Evolutionary conservation across 768 basidiomycete species (phyloP).

Genomic region (Collybia sordida): DNA sequence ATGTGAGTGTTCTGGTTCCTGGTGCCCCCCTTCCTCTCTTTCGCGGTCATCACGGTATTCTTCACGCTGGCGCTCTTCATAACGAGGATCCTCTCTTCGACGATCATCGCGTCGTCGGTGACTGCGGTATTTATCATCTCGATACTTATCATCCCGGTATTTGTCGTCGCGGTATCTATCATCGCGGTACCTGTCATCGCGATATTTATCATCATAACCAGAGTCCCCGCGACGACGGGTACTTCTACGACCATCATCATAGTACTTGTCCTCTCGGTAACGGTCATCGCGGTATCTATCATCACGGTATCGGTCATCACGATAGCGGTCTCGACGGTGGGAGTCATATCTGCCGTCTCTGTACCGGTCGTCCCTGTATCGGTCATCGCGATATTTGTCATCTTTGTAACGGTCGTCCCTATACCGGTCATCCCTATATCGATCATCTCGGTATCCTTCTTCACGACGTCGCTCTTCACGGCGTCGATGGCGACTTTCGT

Average conservation of each 20-base stretch:
- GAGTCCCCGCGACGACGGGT: slow-evolving; percentile 5
- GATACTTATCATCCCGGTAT: neutral
- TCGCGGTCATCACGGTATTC: neutral
- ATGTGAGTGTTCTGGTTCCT: neutral
- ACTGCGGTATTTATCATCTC: too few relatives aligned
- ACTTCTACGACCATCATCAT: slow-evolving; percentile 6
- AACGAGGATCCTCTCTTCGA: neutral
- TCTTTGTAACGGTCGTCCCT: slow-evolving; percentile 3
- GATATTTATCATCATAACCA: slow-evolving; percentile 5
- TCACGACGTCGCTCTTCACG: slow-evolving; percentile 7
- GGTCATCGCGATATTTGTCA: slow-evolving; percentile 5
- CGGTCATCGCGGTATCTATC: slow-evolving; percentile 13
- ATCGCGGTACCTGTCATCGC: slow-evolving; percentile 1
- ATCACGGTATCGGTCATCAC: slow-evolving; percentile 4
- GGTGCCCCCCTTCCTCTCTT: too few relatives aligned
- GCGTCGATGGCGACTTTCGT: neutral
- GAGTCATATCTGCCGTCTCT: too few relatives aligned
- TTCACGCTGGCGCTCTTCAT: neutral
- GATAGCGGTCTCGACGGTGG: neutral
- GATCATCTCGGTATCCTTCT: slow-evolving; percentile 5
- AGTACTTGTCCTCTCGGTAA: slow-evolving; percentile 8
- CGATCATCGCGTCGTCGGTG: neutral
- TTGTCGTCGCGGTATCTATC: slow-evolving; percentile 3
- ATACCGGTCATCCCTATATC: slow-evolving; percentile 1
- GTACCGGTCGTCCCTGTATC: slow-evolving; percentile 5